Base-by-base conservation (phyloP, 2,329 filamentous ascomycete species). In the Aspergillus vadensis region DNA sequence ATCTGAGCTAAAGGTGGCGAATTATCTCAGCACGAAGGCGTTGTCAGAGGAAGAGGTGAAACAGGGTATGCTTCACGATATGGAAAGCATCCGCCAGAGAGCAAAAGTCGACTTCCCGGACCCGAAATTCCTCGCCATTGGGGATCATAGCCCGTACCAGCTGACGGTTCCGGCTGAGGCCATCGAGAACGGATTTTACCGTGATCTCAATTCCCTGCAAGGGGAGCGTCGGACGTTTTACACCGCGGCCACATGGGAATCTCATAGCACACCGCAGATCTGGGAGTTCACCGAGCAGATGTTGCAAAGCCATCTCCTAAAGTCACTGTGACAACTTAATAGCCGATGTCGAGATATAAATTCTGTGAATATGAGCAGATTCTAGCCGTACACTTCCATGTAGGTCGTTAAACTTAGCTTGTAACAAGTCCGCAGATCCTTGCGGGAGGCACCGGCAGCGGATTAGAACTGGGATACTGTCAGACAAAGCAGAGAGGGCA, bases 121-220 rank as follows among this genome's bases (percentile, higher is more conserved):
- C 1, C 52, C 65, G 1, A 53, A 68, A 21, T 55, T 63, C 19
- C 30, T 69, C n/a, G 52, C 44, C 2, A 58, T 64, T 17, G 50
- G 47, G 1, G 48, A 57, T 21, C 74, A 76, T 32, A 64, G 62
- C 12, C 72, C 74, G 2, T 69, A 65, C 59, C 53, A 73, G 15
- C 65, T 74, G 55, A 65, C 67, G 7, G 71, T 75, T 0, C 55
- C 72, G 2, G 59, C 63, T 0, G 66, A 68, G 3, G 68, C 70
- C 14, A 63, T 80, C 5, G 52, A 62, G 30, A 64, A 58, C 3
- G 77, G 77, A 1, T 77, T 76, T 51, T 71, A 78, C 39, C 64
- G 74, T 57, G 58, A 75, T 19, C 64, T 76, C 32, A 75, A 77
- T 47, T 70, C 68, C 0, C 66, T 80, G 12, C 77, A 80, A 65